These are phyloP conservation scores for Suillus fuscotomentosus DNA, from an alignment of 768 basidiomycete species.

Conservation along the genomic window DNA sequence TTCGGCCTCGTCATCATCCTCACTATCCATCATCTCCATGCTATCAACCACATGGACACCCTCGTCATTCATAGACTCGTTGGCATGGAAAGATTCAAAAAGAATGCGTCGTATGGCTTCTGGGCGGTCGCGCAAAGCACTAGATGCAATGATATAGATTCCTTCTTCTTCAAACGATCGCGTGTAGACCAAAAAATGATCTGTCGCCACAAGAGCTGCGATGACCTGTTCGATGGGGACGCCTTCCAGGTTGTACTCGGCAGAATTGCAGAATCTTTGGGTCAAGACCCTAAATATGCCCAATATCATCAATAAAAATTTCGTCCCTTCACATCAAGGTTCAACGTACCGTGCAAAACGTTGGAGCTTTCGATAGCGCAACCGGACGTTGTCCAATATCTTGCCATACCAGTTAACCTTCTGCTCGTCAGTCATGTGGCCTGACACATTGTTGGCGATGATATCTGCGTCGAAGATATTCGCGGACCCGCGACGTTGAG, in stretches of 20 bases:
- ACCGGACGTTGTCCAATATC: slow-evolving; percentile 86
- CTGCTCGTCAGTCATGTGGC: slow-evolving; percentile 75
- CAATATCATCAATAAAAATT: slow-evolving; percentile 7
- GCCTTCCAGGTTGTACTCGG: slow-evolving; percentile 82
- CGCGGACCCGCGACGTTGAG: slow-evolving; percentile 25
- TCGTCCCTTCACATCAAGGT: background rate
- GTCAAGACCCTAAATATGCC: slow-evolving; percentile 54
- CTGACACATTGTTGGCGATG: slow-evolving; percentile 32
- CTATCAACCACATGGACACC: slow-evolving; percentile 45
- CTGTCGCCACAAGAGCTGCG: slow-evolving; percentile 71
- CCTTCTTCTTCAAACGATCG: slow-evolving; percentile 85
- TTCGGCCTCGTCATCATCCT: slow-evolving; percentile 56
- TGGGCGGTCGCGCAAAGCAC: slow-evolving; percentile 70
- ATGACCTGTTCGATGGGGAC: slow-evolving; percentile 80
- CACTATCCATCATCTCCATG: slow-evolving; percentile 42
- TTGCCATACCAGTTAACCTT: slow-evolving; percentile 89
- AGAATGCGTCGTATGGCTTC: slow-evolving; percentile 79
- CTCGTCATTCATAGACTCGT: slow-evolving; percentile 55
- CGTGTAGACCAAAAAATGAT: slow-evolving; percentile 94
- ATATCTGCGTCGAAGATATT: slow-evolving; percentile 37
- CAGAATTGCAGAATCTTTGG: slow-evolving; percentile 90
- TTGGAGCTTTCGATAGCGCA: slow-evolving; percentile 91
- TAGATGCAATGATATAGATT: slow-evolving; percentile 85
- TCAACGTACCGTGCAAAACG: slow-evolving; percentile 76
- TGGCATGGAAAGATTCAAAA: slow-evolving; percentile 79